Base-by-base conservation (phyloP, 176 grass and related monocot genomes). In the Tuctoria greenei region DNA sequence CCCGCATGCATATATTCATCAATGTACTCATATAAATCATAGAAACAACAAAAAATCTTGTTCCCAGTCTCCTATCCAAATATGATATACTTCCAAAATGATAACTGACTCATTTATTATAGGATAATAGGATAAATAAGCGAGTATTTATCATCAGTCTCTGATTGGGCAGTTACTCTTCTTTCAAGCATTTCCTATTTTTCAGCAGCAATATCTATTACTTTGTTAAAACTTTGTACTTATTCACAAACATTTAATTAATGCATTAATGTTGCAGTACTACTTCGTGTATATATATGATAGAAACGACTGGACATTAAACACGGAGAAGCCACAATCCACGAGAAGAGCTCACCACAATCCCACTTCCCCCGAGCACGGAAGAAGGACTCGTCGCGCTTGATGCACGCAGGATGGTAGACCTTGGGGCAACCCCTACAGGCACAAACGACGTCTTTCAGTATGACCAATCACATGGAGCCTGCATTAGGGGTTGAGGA, bases 381-480 rank as follows among this genome's bases (percentile, higher is more conserved):
- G 69, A 99, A 99, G 84, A 99, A 99, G 4, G 92, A 80, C 49
- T 89, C 93, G 8, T 97, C 93, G 0, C 93, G 88, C 64, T 91
- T 90, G 87, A 97, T 84, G 71, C 93, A 97, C n/a, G 93, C 79
- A 1, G 87, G 92, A 62, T 99, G 96, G 71, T 99, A 99, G 27
- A 95, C 96, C 82, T 99, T 99, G 8, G 89, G 81, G 77, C 96
- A 99, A 27, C 96, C 87, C 92, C 92, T 99, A 50, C 27, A 88
- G 0, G 43, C 52, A 75, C 4, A 78, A 37, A 58, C 1, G 8
- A 84, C 5, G 3, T 15, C 28, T 40, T 28, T 87, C 16, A 85
- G 79, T 41, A 82, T 21, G 12, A 27, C 20, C 35, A 62, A 75
- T 26, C 35, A 59, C 66, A 31, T 17, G 11, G 10, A 38, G 47